These are phyloP conservation scores for Priceomyces castillae DNA, from an alignment of 805 yeast genomes.

Conservation along the genomic window DNA sequence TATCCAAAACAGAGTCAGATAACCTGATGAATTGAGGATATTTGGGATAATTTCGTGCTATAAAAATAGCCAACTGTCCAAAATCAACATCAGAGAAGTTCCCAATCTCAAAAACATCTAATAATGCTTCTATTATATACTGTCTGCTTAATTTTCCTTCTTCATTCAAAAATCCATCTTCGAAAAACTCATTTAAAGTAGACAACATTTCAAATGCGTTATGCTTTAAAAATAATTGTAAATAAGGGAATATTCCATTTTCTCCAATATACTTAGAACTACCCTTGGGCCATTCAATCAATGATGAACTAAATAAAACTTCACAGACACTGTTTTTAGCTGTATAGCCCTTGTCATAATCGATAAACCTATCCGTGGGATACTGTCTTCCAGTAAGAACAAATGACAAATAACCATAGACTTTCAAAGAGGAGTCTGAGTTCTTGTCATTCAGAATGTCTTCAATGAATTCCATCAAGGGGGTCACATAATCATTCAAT, in stretches of 20 bases:
- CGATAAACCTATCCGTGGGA: constrained; percentile 61
- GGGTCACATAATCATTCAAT: constrained; percentile 68
- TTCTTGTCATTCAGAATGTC: constrained; percentile 18
- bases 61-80: constrained; percentile 57
- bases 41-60: constrained; percentile 80
- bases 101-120: constrained; percentile 52
- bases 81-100: constrained; percentile 22
- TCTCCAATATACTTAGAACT: constrained; percentile 16
- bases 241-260: constrained; percentile 67
- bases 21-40: constrained; percentile 78
- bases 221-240: constrained; percentile 52
- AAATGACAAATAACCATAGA: constrained; percentile 57
- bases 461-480: constrained; percentile 58
- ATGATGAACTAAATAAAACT: constrained; percentile 57
- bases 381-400: constrained; percentile 74
- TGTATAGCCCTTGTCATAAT: constrained; percentile 22
- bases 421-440: constrained; percentile 13
- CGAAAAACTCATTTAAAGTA: constrained; percentile 78
- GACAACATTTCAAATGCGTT: constrained; percentile 61
- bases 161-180: constrained; percentile 72
- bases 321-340: constrained; percentile 55
- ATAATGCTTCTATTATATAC: constrained; percentile 67
- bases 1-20: constrained; percentile 54
- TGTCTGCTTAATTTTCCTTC: constrained; percentile 65
- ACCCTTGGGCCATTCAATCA: constrained; percentile 31